Evolutionary conservation across 2,329 filamentous ascomycete species (phyloP).

Genomic region (Diaporthe destruens): DNA sequence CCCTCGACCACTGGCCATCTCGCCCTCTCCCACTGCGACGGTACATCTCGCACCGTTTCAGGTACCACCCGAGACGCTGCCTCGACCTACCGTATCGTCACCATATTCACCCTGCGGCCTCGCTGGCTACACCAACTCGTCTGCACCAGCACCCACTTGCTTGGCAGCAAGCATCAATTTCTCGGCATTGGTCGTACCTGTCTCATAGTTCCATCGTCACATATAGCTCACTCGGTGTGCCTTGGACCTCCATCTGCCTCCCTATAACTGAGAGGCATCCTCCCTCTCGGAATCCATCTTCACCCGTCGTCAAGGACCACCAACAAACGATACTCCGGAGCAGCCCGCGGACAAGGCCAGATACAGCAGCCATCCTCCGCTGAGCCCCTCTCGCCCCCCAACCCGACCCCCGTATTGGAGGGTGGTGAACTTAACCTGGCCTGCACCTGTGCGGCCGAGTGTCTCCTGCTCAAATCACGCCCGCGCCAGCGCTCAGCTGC

Average conservation of each 20-base stretch:
- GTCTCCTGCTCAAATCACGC: slow-evolving; percentile 18
- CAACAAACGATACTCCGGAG: neutral
- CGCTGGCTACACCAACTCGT: slow-evolving; percentile 36
- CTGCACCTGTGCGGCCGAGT: slow-evolving; percentile 2
- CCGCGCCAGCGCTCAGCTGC: slow-evolving; percentile 14
- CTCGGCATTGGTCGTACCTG: slow-evolving; percentile 37
- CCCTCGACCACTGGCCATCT: slow-evolving; percentile 31
- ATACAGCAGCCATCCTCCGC: slow-evolving; percentile 11
- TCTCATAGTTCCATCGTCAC: slow-evolving; percentile 22
- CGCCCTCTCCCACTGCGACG: slow-evolving; percentile 12
- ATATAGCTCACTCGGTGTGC: slow-evolving; percentile 28
- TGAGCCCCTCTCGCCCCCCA: slow-evolving; percentile 23
- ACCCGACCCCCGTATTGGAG: slow-evolving; percentile 17
- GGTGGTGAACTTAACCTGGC: slow-evolving; percentile 35
- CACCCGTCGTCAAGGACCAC: neutral
- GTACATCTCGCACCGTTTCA: slow-evolving; percentile 30
- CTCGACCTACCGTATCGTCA: slow-evolving; percentile 27
- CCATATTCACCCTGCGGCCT: slow-evolving; percentile 10
- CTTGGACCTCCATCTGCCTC: neutral
- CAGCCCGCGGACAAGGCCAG: slow-evolving; percentile 14
- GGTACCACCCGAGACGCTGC: slow-evolving; percentile 27
- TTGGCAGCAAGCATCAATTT: slow-evolving; percentile 40
- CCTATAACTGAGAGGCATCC: neutral
- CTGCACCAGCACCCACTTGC: slow-evolving; percentile 33
- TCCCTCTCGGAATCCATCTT: neutral